These are phyloP conservation scores for Stemphylium beticola DNA, from an alignment of 2,329 filamentous ascomycete species.

Conservation along the genomic window DNA sequence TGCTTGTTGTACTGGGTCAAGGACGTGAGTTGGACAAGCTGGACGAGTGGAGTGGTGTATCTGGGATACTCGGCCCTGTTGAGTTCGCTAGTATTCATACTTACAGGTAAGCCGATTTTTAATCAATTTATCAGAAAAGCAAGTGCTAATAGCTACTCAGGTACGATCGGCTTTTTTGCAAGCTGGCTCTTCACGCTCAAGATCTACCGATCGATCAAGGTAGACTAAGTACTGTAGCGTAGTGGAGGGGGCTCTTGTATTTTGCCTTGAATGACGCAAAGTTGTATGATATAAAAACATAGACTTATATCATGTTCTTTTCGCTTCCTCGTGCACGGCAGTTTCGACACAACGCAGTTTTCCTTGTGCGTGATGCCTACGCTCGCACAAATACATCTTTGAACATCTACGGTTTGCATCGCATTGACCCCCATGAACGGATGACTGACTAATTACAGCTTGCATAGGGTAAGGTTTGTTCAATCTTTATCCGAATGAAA, in stretches of 20 bases:
- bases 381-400: too few species aligned
- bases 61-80: constrained; percentile 90
- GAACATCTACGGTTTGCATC: too few species aligned
- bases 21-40: constrained; percentile 81
- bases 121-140: neutral
- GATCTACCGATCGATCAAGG: constrained; percentile 98
- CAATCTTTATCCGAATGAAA: too few species aligned
- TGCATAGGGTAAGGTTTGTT: too few species aligned
- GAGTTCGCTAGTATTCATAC: constrained; percentile 88
- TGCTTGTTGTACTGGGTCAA: constrained; percentile 90
- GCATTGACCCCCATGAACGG: too few species aligned
- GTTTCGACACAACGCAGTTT: too few species aligned
- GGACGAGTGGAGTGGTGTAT: constrained; percentile 89
- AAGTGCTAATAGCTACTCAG: constrained; percentile 55
- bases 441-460: too few species aligned
- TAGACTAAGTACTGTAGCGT: constrained; percentile 66
- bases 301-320: constrained; percentile 6
- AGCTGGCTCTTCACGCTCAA: constrained; percentile 93
- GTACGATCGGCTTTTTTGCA: constrained; percentile 92
- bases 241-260: neutral
- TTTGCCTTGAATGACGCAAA: neutral
- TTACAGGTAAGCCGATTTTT: constrained; percentile 74
- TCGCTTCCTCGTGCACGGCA: neutral
- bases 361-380: too few species aligned
- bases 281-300: neutral